phyloP scores from a whole-genome alignment of 2,329 filamentous ascomycete species.

The Phialocephala sp. region DNA sequence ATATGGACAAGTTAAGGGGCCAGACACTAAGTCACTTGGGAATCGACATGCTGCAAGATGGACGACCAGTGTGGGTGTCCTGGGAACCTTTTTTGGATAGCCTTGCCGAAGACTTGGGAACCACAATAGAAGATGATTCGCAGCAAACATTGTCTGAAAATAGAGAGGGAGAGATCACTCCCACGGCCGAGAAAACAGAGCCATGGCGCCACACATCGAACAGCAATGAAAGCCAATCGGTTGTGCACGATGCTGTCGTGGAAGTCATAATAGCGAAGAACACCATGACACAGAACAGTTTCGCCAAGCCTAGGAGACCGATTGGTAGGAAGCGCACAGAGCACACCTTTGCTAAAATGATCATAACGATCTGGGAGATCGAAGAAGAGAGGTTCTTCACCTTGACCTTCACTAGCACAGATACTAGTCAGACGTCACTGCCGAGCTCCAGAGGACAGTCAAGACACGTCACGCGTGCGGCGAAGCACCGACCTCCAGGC shows the following conservation, averaged over 20 bases:
- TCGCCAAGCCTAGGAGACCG: slow-evolving; percentile 16
- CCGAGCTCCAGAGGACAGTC: slow-evolving; percentile 28
- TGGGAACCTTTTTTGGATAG: slow-evolving; percentile 65
- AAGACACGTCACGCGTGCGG: slow-evolving; percentile 27
- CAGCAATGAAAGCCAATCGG: slow-evolving; percentile 43
- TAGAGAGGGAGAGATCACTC: slow-evolving; percentile 42
- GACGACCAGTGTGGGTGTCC: slow-evolving; percentile 61
- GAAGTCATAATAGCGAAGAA: slow-evolving; percentile 67
- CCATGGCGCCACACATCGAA: slow-evolving; percentile 27
- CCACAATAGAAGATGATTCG: slow-evolving; percentile 19
- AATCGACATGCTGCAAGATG: slow-evolving; percentile 75
- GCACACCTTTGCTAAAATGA: slow-evolving; percentile 71
- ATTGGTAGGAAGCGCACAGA: slow-evolving; percentile 35
- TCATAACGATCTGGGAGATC: slow-evolving; percentile 75
- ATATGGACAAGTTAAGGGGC: slow-evolving; percentile 65
- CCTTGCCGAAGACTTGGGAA: slow-evolving; percentile 43
- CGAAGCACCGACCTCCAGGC: slow-evolving; percentile 22
- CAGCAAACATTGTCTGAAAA: slow-evolving; percentile 17
- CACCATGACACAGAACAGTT: slow-evolving; percentile 25
- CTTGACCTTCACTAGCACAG: slow-evolving; percentile 72
- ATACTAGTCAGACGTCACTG: slow-evolving; percentile 45
- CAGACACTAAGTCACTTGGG: slow-evolving; percentile 73
- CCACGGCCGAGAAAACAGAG: slow-evolving; percentile 43
- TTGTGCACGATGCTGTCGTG: slow-evolving; percentile 64
- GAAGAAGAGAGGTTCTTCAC: slow-evolving; percentile 74